Evolutionary conservation across 768 basidiomycete species (phyloP), one percentile per base, ranked within the genome.

Genomic region (Asterophora lycoperdoides): DNA sequence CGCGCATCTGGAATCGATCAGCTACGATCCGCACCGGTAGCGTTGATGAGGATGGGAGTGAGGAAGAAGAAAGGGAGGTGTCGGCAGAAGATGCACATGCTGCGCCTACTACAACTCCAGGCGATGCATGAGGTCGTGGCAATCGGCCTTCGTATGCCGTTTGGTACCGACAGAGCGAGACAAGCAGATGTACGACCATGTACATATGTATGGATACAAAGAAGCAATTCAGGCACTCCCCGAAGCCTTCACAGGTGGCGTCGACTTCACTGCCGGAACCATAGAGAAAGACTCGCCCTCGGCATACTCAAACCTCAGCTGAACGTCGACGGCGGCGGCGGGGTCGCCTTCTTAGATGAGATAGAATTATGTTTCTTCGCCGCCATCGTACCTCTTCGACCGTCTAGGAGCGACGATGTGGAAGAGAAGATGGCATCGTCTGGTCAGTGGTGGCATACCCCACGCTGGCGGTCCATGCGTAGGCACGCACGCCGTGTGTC

Each of bases 1-100:
- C 50, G 83, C 77, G 13, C 80, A 92, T 68, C 75, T 93, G 51
- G 89, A 93, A 63, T 86, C 83, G 44, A 88, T 93, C 69, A 86
- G 90, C 48, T 67, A 81, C 63, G 70, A 90, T 68, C 74, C 77
- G 2, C 54, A 60, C 37, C 59, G 20, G 13, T 28, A 41, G 41
- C 17, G 29, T 37, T 2, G 49, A 54, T 38, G 49, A 50, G 26
- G 49, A 17, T 11, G 45, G 40, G 15, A 33, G 36, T 13, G 47
- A 8, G 32, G 20, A 30, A n/a, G 23, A 37, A 23, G 46, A 38
- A 17, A 33, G 37, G 8, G 42, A 26, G n/a, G n/a, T n/a, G n/a
- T n/a, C n/a, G n/a, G n/a, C n/a, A 8, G n/a, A n/a, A n/a, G n/a
- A n/a, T n/a, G n/a, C n/a, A n/a, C n/a, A n/a, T n/a, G n/a, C n/a